phyloP scores from a whole-genome alignment of 495 filamentous ascomycete genomes.

The Tuber borchii region DNA sequence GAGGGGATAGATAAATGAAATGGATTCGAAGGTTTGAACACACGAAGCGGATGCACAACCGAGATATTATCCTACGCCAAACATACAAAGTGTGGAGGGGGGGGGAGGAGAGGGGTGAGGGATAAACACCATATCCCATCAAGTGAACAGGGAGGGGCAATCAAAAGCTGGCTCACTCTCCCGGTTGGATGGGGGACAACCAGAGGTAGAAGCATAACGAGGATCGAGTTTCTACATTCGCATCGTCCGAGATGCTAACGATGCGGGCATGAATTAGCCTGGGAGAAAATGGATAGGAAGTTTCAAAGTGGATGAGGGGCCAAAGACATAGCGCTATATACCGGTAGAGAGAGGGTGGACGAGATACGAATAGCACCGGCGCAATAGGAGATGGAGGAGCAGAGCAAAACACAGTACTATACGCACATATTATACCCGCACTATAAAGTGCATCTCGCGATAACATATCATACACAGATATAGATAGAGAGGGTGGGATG shows the following conservation, averaged over 20 bases:
- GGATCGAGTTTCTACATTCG: conserved; percentile 35
- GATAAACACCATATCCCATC: conserved; percentile 23
- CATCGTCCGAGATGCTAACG: conserved; percentile 21
- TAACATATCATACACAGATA: not conserved
- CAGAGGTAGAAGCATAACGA: conserved; percentile 14
- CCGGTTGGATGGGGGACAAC: not conserved
- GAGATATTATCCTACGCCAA: conserved; percentile 10
- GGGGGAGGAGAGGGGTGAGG: conserved; percentile 7
- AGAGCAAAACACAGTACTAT: not conserved
- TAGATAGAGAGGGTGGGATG: not conserved
- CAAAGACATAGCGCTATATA: too few species aligned
- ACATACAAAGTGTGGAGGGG: conserved; percentile 14
- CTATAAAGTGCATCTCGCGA: not conserved
- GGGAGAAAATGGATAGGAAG: not conserved
- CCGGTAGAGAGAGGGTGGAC: not conserved
- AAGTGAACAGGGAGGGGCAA: conserved; percentile 18
- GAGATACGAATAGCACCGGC: not conserved
- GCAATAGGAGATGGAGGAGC: not conserved
- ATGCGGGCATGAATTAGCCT: conserved; percentile 3
- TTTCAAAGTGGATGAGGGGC: not conserved
- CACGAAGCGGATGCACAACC: conserved; percentile 13
- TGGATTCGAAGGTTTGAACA: conserved; percentile 2
- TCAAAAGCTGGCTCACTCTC: not conserved
- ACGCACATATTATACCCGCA: not conserved
- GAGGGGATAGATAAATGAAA: conserved; percentile 37